phyloP scores from a whole-genome alignment of 83 land plant species.

The Picea mariana region DNA sequence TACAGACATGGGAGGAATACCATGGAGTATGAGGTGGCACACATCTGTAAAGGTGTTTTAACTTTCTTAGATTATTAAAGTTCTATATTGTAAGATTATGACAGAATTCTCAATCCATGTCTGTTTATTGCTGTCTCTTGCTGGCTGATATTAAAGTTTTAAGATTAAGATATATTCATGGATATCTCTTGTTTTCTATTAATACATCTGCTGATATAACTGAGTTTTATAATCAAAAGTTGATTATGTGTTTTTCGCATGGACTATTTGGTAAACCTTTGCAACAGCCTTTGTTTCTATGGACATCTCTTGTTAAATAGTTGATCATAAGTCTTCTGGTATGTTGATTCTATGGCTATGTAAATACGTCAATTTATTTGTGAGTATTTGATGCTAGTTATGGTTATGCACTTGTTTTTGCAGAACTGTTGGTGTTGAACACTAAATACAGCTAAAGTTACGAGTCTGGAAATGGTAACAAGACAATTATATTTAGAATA shows the following conservation, averaged over 20 bases:
- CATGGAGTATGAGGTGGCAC: too few species aligned
- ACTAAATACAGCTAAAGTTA: too few species aligned
- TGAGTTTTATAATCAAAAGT: neutral
- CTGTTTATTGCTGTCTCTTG: neutral
- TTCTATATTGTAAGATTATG: too few species aligned
- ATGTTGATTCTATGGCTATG: neutral
- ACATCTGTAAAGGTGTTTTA: too few species aligned
- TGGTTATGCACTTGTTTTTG: neutral
- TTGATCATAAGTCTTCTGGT: neutral
- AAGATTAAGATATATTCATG: neutral
- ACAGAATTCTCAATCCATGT: neutral
- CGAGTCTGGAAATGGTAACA: too few species aligned
- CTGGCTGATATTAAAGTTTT: neutral
- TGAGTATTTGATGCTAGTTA: neutral
- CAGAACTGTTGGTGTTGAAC: too few species aligned
- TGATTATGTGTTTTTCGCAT: neutral
- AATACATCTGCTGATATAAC: neutral
- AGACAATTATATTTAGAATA: too few species aligned
- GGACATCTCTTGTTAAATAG: neutral
- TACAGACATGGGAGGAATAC: too few species aligned
- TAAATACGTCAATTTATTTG: neutral
- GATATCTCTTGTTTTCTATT: neutral
- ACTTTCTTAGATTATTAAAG: too few species aligned
- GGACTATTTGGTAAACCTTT: neutral
- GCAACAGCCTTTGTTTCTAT: neutral